Base-by-base conservation (phyloP, 192 early-diverging fungal species). In the Obelidium mucronatum region DNA sequence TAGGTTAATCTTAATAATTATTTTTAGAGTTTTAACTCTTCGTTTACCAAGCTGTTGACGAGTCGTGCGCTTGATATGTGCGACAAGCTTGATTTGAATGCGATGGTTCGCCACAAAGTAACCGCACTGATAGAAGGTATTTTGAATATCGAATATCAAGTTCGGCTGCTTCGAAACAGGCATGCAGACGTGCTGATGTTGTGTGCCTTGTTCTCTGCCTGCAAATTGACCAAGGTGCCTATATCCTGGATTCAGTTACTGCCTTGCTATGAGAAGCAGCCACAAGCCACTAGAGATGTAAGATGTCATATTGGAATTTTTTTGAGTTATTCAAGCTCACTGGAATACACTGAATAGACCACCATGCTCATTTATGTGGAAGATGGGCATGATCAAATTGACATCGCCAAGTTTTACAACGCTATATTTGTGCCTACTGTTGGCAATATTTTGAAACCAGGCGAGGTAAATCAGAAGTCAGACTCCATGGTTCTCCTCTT, bases 141-240 rank as follows among this genome's bases (percentile, higher is more conserved):
- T 39, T 39, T 66, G 3, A 37, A 66, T 28, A 37, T 13, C 28
- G 40, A 66, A 66, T 36, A 34, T 34, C n/a, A 22, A n/a, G 34
- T 17, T 13, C 8, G 37, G 24, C 30, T 66, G 11, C 63, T 66
- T 28, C 34, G 63, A 66, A 66, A 66, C 6, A 31, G 63, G 13
- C 24, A 66, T 42, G 24, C 34, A 36, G 63, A 66, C 28, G n/a
- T 66, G 40, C 15, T 66, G 13, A 66, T 66, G 63, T 17, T 66
- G 8, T 66, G 30, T 22, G 28, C 30, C 19, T 11, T 66, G 34
- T 66, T 37, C 37, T 11, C 37, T 11, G 63, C 30, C n/a, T 31
- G 6, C 15, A 31, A 28, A 37, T 42, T 66, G 63, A 13, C 24
- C 34, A 31, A 66, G 22, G 28, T 37, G 8, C 3, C 40, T n/a